Evolutionary conservation across 1,139 yeast genomes (phyloP), one percentile per base, ranked within the genome.

Genomic region (Taiozyma sp.): DNA sequence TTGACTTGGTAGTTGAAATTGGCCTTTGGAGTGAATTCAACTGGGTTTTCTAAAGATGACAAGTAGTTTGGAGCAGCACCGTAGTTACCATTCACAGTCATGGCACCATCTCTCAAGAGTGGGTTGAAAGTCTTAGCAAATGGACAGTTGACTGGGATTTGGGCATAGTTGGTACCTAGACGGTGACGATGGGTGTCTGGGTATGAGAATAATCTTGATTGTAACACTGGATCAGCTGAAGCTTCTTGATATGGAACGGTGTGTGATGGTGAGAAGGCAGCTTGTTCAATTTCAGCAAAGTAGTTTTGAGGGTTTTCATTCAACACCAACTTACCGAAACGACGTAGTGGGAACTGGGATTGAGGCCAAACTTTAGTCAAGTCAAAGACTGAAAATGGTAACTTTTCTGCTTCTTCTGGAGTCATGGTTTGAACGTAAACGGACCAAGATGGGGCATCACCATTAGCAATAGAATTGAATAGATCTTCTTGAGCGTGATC

Each of bases 11-110:
- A 58, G 54, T 65, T 63, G 50, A 69, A 57, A 52, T 65, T 65
- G 49, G 68, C 55, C 51, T 64, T 56, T 70, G 82, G 80, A 63
- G 76, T 76, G 63, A 82, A 61, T 53, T 87, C 74, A 47, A 69
- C 67, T 49, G 85, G 72, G 55, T 60, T 65, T 45, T 64, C 64
- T 45, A 63, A 49, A 41, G 85, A 74, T 49, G 84, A 83, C 61
- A 83, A 74, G 70, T 87, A 87, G 73, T 90, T 91, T 67, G 97
- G 96, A 63, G 81, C 80, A 52, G 82, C 69, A 48, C 97, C 97
- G 69, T 87, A 80, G 79, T 92, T 92, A 53, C 91, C 93, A 67
- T 87, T 83, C 51, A 89, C 90, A 55, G 72, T 73, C 95, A 89
- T 86, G 48, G 82, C 78, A 68, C 98, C 98, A 67, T 91, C 97